Evolutionary conservation across 2,329 filamentous ascomycete genomes (phyloP), one percentile per base, ranked within the genome.

Genomic region (Ascochyta fabae): DNA sequence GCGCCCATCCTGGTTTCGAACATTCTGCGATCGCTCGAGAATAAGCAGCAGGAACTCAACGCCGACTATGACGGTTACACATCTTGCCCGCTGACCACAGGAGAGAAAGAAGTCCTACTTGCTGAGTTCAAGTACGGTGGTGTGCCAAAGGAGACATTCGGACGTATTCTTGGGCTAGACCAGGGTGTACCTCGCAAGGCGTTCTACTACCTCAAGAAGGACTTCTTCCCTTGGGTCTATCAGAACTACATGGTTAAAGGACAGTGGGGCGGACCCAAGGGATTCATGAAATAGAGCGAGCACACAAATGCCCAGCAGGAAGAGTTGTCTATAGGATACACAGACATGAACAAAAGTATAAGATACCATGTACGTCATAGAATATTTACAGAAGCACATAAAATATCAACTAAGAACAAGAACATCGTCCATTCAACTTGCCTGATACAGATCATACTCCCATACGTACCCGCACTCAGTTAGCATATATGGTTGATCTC

Each of bases 161-260:
- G 75, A 4, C 71, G 77, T 67, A 71, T 67, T 44, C 50, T 87
- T 13, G 85, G 84, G 0, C 77, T 87, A 6, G 84, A 88, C 62
- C 86, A 88, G 70, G 79, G 70, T 0, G 72, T 73, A 9, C 86
- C 86, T 2, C 79, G 84, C 3, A 79, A 81, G 3, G 75, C 81
- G 0, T 88, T 88, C 66, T 88, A 85, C 61, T 77, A 87, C 62
- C 62, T 88, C 40, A 88, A 88, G 78, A 88, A 86, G 74, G 81
- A 87, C 65, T 88, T 88, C 64, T 88, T 88, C 73, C 86, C 86
- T 0, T 88, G 85, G 85, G 85, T 88, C 3, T 88, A 88, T 72
- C 81, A 79, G 48, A 80, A 83, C 34, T 80, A 78, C 34, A 82
- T 86, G 80, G 80, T 88, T 6, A 87, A 85, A 74, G 86, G 85